Evolutionary conservation across 805 yeast genomes (phyloP).

Genomic region (Pichia phayaonensis): DNA sequence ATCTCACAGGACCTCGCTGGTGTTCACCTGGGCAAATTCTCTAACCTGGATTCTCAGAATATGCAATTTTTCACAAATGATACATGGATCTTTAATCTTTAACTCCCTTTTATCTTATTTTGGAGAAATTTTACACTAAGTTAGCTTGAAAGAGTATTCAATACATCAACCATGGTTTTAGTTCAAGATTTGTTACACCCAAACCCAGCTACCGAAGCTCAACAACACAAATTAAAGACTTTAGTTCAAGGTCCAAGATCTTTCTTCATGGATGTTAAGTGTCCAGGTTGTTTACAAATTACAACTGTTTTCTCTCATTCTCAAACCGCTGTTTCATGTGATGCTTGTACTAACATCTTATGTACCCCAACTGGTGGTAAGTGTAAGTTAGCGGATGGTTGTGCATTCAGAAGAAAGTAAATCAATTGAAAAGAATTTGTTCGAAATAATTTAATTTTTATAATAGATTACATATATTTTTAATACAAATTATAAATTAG

Average conservation of each 20-base stretch:
- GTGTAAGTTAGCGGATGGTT: constrained; percentile 98
- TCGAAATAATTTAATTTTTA: background rate
- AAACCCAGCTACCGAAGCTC: constrained; percentile 91
- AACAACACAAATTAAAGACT: constrained; percentile 94
- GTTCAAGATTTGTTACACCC: constrained; percentile 99
- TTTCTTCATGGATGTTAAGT: constrained; percentile 98
- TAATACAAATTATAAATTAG: background rate
- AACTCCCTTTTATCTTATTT: background rate
- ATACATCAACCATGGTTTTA: constrained; percentile 56
- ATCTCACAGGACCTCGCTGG: background rate
- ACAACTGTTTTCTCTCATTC: constrained; percentile 99
- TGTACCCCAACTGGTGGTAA: constrained; percentile 99
- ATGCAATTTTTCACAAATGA: background rate
- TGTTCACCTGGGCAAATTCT: background rate
- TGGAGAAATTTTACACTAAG: background rate
- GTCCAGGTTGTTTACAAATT: constrained; percentile 99
- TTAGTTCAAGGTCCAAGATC: constrained; percentile 98
- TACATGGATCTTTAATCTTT: background rate
- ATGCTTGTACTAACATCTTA: constrained; percentile 94
- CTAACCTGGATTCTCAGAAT: background rate
- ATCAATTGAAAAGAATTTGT: constrained; percentile 1
- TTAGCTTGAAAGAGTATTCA: constrained; percentile 5
- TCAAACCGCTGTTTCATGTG: constrained; percentile 99
- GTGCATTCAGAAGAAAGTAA: constrained; percentile 99
- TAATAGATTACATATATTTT: background rate